phyloP scores from a whole-genome alignment of 495 filamentous ascomycete species.

The Penicillium salamii region DNA sequence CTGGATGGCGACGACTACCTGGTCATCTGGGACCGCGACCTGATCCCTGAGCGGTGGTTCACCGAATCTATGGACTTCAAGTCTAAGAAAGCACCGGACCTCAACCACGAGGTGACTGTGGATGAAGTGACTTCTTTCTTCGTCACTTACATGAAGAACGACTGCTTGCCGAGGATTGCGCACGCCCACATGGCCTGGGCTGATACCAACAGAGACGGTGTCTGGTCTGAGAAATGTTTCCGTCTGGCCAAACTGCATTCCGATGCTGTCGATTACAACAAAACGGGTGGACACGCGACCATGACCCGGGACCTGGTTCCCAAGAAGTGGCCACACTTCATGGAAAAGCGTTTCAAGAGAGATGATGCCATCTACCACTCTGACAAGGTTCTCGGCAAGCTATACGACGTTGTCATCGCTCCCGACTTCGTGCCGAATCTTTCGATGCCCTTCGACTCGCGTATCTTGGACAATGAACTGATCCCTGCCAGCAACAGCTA shows the following conservation, averaged over 20 bases:
- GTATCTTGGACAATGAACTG: constrained; percentile 66
- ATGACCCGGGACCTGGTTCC: constrained; percentile 62
- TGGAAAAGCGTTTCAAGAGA: constrained; percentile 64
- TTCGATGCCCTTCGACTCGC: constrained; percentile 67
- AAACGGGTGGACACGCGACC: constrained; percentile 74
- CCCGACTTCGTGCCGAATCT: constrained; percentile 71
- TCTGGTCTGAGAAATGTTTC: constrained; percentile 68
- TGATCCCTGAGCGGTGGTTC: constrained; percentile 70
- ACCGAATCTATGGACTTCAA: constrained; percentile 71
- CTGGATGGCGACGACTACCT: constrained; percentile 95
- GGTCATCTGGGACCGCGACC: constrained; percentile 82
- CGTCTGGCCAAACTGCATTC: constrained; percentile 81
- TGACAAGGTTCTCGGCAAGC: constrained; percentile 68
- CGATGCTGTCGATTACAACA: constrained; percentile 87
- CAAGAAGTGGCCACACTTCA: constrained; percentile 78
- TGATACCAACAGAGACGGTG: constrained; percentile 60
- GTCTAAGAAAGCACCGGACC: constrained; percentile 45
- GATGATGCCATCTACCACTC: constrained; percentile 63
- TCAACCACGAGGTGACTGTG: constrained; percentile 58
- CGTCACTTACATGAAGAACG: constrained; percentile 90
- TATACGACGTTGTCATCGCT: constrained; percentile 71
- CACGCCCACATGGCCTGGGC: constrained; percentile 78
- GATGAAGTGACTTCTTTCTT: constrained; percentile 80
- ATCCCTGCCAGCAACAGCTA: constrained; percentile 43
- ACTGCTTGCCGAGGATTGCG: constrained; percentile 75